Evolutionary conservation across 2,329 filamentous ascomycete genomes (phyloP), one percentile per base, ranked within the genome.

Genomic region (Trichoderma sp.): DNA sequence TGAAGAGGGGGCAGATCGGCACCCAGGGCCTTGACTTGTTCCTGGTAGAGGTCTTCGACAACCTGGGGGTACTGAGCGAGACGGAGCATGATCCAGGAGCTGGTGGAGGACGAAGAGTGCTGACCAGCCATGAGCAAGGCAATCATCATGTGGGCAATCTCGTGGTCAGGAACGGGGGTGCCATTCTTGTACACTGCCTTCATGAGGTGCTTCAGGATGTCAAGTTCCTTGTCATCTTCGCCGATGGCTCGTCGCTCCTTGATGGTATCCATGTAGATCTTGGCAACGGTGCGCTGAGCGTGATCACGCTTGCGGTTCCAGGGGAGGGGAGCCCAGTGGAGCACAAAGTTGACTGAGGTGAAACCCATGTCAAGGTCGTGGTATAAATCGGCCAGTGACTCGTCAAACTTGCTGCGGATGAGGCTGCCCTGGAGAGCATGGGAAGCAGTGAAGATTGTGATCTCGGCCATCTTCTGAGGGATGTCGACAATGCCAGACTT

Each of bases 121-220:
- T 97, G 93, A 67, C 93, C 93, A 68, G 92, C 93, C 92, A 97
- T 96, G 70, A 97, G 87, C 25, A 97, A 86, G 6, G 92, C 92
- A 79, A 97, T 97, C 92, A 97, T 94, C 87, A 97, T 94, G 80
- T 95, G 91, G 25, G 93, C 92, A 68, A 96, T 87, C 79, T 97
- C 92, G 74, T 90, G 85, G 76, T 97, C 93, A 17, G 93, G 90
- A n/a, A 96, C 85, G 6, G 84, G 84, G 45, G 83, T 88, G 72
- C 92, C 93, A 73, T 94, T 87, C 83, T 96, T 97, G 86, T 97
- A 97, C 27, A 83, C 85, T 73, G 89, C 92, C 73, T 88, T 88
- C 92, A 96, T 95, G 71, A 97, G 82, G 75, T 95, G 93, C 88
- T 91, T 93, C 79, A 97, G 93, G 85, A 97, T 96, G 79, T 97